Conservation (phyloP, 1,139 yeast species). For the Dujonia santamariae region DNA sequence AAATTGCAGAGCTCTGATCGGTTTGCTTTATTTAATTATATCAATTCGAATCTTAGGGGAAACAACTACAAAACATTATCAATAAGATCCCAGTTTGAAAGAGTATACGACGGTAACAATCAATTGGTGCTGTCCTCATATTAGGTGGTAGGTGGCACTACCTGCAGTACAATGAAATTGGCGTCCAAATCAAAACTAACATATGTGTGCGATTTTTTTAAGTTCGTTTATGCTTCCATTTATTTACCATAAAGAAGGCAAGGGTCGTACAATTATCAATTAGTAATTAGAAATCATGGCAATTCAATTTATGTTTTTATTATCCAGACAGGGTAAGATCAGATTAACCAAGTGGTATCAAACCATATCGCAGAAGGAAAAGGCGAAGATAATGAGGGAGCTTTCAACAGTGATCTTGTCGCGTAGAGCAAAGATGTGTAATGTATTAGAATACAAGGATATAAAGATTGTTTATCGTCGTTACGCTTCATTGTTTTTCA, state of each 20-base stretch:
- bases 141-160: no score
- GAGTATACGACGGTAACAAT: no score
- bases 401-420: conserved; percentile 80
- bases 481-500: conserved; percentile 88
- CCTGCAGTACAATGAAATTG: no score
- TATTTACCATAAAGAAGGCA: background rate
- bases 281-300: no score
- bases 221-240: background rate
- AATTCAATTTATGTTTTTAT: conserved; percentile 70
- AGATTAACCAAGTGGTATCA: conserved; percentile 92
- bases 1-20: no score
- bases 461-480: conserved; percentile 86
- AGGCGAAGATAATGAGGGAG: conserved; percentile 78
- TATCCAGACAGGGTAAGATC: conserved; percentile 94
- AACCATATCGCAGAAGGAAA: conserved; percentile 77
- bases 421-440: conserved; percentile 93
- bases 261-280: background rate
- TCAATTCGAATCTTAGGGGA: no score
- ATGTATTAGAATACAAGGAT: conserved; percentile 87
- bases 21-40: no score
- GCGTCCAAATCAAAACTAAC: no score
- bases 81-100: no score
- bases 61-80: no score
- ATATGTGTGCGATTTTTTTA: background rate
- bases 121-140: no score